Percentiles rank a stretch among this genome's conserved stretches.
phyloP scores from a whole-genome alignment of 306 rosid species.

The Vachellia collinsii region DNA sequence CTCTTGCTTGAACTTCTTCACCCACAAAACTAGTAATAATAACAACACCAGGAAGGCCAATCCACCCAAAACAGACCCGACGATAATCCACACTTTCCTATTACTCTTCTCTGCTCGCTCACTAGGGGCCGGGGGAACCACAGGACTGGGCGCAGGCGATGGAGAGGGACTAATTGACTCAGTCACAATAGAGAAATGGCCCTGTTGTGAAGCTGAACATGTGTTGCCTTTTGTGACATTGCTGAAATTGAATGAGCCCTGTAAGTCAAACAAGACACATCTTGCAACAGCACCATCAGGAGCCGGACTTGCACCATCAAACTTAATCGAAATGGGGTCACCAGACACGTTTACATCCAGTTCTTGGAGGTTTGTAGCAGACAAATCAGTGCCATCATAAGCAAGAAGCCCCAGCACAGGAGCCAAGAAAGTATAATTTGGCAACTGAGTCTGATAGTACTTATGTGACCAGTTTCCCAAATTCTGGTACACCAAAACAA shows the following conservation, averaged over 20 bases:
- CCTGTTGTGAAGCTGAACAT: slow-evolving; percentile 65
- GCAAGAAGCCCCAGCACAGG: slow-evolving; percentile 89
- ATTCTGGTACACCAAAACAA: slow-evolving; percentile 91
- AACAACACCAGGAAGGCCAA: slow-evolving; percentile 54
- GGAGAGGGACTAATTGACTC: slow-evolving; percentile 50
- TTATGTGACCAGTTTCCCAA: slow-evolving; percentile 62
- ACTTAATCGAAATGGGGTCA: slow-evolving; percentile 60
- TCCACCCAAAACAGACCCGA: slow-evolving; percentile 88
- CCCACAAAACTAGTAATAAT: slow-evolving; percentile 60
- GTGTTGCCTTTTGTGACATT: slow-evolving; percentile 51
- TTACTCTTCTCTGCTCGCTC: slow-evolving; percentile 39
- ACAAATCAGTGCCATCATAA: slow-evolving; percentile 67
- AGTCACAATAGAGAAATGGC: slow-evolving; percentile 87
- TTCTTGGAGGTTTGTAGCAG: slow-evolving; percentile 54
- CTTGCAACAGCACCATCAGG: slow-evolving; percentile 58
- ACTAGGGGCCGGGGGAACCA: slow-evolving; percentile 34
- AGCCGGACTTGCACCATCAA: slow-evolving; percentile 46
- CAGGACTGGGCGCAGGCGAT: slow-evolving; percentile 37
- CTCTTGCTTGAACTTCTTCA: slow-evolving; percentile 54
- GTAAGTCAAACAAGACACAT: slow-evolving; percentile 69
- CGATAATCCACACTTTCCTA: slow-evolving; percentile 63
- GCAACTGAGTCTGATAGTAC: slow-evolving; percentile 62
- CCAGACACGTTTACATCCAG: slow-evolving; percentile 50
- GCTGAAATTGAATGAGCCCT: slow-evolving; percentile 62
- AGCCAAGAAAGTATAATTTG: slow-evolving; percentile 70